Evolutionary conservation across 2,329 filamentous ascomycete species (phyloP).

Genomic region (Aspergillus viridinutans): DNA sequence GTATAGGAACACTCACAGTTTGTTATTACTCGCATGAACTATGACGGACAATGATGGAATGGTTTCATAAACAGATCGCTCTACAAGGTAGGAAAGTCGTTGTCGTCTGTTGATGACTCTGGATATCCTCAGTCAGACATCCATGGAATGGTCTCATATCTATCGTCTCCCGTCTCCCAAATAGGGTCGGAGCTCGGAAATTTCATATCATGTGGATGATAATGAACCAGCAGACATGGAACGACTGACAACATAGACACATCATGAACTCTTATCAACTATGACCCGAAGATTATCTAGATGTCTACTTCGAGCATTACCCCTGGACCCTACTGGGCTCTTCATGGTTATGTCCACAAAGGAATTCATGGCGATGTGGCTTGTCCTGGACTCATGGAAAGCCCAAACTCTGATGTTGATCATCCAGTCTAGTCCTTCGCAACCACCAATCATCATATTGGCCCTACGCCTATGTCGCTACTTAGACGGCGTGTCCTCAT

Average conservation of each 20-base stretch:
- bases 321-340: too few species aligned
- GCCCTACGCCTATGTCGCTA: background rate
- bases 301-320: background rate
- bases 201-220: background rate
- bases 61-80: background rate
- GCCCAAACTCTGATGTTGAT: conserved; percentile 20
- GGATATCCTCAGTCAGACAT: background rate
- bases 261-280: background rate
- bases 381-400: conserved; percentile 14
- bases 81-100: background rate
- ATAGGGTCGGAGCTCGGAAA: background rate
- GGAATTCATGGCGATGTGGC: background rate
- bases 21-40: background rate
- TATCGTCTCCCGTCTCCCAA: background rate
- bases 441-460: background rate
- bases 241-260: background rate
- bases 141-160: background rate
- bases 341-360: background rate
- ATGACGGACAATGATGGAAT: background rate
- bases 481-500: background rate
- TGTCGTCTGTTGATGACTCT: background rate
- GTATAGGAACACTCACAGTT: background rate
- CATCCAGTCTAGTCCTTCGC: conserved; percentile 7
- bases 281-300: background rate
- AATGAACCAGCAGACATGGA: background rate